Conservation (phyloP, 305 asterid species). For the Euphrasia arctica region DNA sequence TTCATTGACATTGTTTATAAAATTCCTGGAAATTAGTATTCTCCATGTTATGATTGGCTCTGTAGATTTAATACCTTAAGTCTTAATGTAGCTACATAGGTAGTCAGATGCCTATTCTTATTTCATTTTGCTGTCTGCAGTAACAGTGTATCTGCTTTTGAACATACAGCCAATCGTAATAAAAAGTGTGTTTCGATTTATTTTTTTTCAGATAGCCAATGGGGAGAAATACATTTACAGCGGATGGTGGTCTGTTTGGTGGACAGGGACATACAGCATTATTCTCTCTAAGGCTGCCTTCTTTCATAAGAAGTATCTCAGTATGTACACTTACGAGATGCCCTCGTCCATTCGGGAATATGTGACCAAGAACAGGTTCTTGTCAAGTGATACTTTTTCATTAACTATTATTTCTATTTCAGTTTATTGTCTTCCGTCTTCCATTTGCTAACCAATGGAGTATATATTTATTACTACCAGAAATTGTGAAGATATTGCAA, state of each 20-base stretch:
- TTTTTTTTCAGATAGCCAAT: constrained; percentile 38
- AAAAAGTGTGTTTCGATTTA: constrained; percentile 4
- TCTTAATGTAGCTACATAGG: constrained; percentile 3
- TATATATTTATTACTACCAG: constrained; percentile 31
- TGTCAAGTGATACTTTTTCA: not conserved
- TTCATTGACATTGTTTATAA: no score
- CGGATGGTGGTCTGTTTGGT: constrained; percentile 93
- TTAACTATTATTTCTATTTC: not conserved
- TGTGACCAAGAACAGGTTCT: constrained; percentile 60
- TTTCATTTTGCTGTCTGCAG: not conserved
- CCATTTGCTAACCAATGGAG: constrained; percentile 3
- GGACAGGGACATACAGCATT: constrained; percentile 85
- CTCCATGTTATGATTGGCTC: not conserved
- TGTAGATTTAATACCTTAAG: constrained; percentile 3
- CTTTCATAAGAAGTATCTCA: constrained; percentile 79
- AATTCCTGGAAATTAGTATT: no score
- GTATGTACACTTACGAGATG: constrained; percentile 69
- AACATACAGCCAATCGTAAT: constrained; percentile 10
- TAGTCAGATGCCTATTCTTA: not conserved
- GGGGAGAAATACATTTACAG: constrained; percentile 43
- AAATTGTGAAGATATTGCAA: constrained; percentile 93
- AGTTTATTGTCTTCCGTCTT: constrained; percentile 5
- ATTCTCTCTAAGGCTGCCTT: constrained; percentile 84
- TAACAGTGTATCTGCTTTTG: constrained; percentile 1
- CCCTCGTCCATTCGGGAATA: constrained; percentile 76